These are phyloP conservation scores for Phytophthora fragariae DNA, from an alignment of 352 stramenopile species.

Conservation along the genomic window DNA sequence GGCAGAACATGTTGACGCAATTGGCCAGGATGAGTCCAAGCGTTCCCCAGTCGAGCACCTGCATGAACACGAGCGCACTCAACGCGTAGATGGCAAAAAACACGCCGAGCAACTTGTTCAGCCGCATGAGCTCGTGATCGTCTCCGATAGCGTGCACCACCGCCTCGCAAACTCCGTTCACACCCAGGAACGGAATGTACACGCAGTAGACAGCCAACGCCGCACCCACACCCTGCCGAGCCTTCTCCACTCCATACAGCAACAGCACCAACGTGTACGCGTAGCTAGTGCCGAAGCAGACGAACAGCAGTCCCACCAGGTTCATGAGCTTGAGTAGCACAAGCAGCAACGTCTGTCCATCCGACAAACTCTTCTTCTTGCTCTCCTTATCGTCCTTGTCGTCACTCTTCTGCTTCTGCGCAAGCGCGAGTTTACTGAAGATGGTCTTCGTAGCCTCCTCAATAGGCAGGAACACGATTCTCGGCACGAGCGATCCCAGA, in stretches of 20 bases:
- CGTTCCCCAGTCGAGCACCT: conserved; percentile 59
- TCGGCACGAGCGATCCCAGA: conserved; percentile 95
- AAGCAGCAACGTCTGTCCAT: conserved; percentile 63
- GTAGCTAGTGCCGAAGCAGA: conserved; percentile 87
- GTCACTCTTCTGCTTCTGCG: conserved; percentile 31
- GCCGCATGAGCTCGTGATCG: conserved; percentile 70
- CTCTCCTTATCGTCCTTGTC: conserved; percentile 17
- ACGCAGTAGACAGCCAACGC: conserved; percentile 90
- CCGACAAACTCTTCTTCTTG: conserved; percentile 39
- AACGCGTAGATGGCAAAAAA: conserved; percentile 85
- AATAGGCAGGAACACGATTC: conserved; percentile 96
- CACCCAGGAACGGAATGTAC: conserved; percentile 95
- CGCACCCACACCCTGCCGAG: conserved; percentile 52
- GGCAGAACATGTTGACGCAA: conserved; percentile 89
- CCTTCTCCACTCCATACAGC: conserved; percentile 83
- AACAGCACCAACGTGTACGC: conserved; percentile 81
- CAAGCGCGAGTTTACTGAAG: conserved; percentile 91
- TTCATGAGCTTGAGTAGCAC: conserved; percentile 89
- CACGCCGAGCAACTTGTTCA: conserved; percentile 83
- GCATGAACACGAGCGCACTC: conserved; percentile 75
- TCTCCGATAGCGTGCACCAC: conserved; percentile 94
- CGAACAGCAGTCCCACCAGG: conserved; percentile 83
- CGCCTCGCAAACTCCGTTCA: conserved; percentile 97
- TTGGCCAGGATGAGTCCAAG: conserved; percentile 87
- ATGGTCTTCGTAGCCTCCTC: conserved; percentile 97